Conservation (phyloP, 2,329 filamentous ascomycete species). For the Colletotrichum melonis region DNA sequence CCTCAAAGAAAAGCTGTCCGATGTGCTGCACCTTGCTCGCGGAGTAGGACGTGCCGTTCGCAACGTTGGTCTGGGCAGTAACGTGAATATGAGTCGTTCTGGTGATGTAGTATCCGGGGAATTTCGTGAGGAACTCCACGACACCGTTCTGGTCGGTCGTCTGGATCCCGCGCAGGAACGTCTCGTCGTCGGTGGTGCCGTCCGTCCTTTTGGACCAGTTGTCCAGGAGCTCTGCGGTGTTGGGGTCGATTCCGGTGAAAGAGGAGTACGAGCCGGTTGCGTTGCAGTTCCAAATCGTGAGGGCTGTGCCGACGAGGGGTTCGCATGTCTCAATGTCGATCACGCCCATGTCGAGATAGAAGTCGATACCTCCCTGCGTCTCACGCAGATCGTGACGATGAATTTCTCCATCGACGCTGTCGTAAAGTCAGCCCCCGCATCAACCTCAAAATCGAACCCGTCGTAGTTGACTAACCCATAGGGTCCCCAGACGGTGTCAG, state of each 20-base stretch:
- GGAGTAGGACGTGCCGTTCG: too few relatives aligned
- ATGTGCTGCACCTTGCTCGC: too few relatives aligned
- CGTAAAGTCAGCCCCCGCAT: too few relatives aligned
- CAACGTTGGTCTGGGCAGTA: too few relatives aligned
- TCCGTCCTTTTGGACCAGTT: slow-evolving; percentile 3
- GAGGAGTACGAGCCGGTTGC: slow-evolving; percentile 25
- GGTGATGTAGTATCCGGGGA: too few relatives aligned
- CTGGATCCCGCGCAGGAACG: slow-evolving; percentile 51
- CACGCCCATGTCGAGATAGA: slow-evolving; percentile 26
- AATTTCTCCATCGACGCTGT: slow-evolving; percentile 19
- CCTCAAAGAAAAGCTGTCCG: slow-evolving; percentile 3
- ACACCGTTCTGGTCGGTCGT: slow-evolving; percentile 54
- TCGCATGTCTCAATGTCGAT: slow-evolving; percentile 32
- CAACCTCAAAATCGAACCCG: too few relatives aligned
- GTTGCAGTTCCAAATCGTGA: slow-evolving; percentile 24
- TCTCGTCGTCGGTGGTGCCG: slow-evolving; percentile 41
- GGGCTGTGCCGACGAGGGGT: slow-evolving; percentile 5
- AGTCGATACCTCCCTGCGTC: slow-evolving; percentile 9
- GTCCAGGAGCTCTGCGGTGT: background rate
- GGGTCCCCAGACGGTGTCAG: slow-evolving; percentile 60
- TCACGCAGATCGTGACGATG: slow-evolving; percentile 23
- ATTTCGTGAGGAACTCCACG: slow-evolving; percentile 51
- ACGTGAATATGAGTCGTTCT: too few relatives aligned
- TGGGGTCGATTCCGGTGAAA: slow-evolving; percentile 14
- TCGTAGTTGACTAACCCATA: slow-evolving; percentile 47